Evolutionary conservation across 139 green algal species (phyloP), one percentile per base, ranked within the genome.

Genomic region (Micractinium conductrix): DNA sequence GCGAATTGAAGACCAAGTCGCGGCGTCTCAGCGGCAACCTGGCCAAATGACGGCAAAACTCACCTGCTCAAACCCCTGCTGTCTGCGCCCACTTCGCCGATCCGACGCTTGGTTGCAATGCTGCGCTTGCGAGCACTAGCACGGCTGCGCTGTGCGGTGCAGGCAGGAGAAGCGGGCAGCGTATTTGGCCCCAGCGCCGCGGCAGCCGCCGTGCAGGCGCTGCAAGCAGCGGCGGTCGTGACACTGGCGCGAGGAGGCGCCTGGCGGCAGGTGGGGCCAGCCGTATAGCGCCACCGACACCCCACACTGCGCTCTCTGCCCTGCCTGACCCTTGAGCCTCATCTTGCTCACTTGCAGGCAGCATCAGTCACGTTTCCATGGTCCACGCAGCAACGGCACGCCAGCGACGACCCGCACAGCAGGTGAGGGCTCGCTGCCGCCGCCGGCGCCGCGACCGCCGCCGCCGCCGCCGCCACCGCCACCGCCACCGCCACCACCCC

Each of bases 361-460:
- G 42, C 70, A 24, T 6, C 42, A 22, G 5, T 7, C 42, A 42
- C 19, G 43, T 7, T 9, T 14, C 8, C 42, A 40, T 58, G 70
- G 42, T 2, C 44, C 22, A 17, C 30, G 43, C 70, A 78, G 42
- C 70, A 78, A 43, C 70, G 70, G 70, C 70, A 78, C 70, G 70
- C 26, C 42, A 78, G 70, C 42, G 43, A 58, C 30, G 70, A 78
- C 8, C 42, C 44, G 68, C 68, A 74, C 1, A 28, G 28, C 22
- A 78, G 42, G 70, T 78, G 42, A 62, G 53, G 6, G 53, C 53
- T 62, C 19, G 19, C 26, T 14, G 10, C 53, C 26, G 53, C 8
- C 26, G 53, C 53, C 53, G 53, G 19, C 26, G 53, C 53, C 53
- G 53, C 53, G n/a, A 30, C 53, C 2, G 53, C 53, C 26, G 70